A percentile compares a stretch with the other conserved stretches of the same genome.
phyloP scores from a whole-genome alignment of 306 rosid genomes.

The Vigna hirtella region DNA sequence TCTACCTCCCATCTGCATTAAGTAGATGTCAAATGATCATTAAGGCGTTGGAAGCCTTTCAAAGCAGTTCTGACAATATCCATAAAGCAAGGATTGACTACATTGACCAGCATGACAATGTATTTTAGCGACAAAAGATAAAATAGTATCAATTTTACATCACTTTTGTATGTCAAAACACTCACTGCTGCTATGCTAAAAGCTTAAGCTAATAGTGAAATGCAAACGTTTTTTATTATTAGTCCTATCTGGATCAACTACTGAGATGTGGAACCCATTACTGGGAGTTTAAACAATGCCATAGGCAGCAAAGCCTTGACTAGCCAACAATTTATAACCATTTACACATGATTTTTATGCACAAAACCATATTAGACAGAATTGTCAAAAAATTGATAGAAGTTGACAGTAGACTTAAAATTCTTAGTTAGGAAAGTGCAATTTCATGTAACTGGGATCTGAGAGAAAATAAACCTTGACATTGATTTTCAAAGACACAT shows the following conservation, averaged over 20 bases:
- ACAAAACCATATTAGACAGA: conserved; percentile 3
- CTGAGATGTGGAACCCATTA: conserved; percentile 1
- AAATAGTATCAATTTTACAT: neutral
- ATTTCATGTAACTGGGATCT: conserved; percentile 27
- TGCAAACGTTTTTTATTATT: neutral
- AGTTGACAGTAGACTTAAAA: neutral
- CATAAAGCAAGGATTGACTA: neutral
- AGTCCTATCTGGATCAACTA: neutral
- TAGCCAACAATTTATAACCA: conserved; percentile 2
- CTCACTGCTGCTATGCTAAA: neutral
- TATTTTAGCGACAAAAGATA: neutral
- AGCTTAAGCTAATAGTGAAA: neutral
- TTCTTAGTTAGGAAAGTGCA: neutral
- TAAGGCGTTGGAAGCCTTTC: conserved; percentile 1
- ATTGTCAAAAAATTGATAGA: neutral
- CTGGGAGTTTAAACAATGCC: too few relatives aligned
- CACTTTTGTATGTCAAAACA: neutral
- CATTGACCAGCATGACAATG: neutral
- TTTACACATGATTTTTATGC: neutral
- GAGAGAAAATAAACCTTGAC: conserved; percentile 67
- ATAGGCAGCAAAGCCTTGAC: neutral
- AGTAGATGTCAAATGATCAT: conserved; percentile 29
- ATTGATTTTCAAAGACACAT: conserved; percentile 86
- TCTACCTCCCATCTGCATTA: conserved; percentile 95
- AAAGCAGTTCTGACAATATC: neutral